These are phyloP conservation scores for Phytophthora fragariaefolia DNA, from an alignment of 352 stramenopile genomes.

Conservation along the genomic window DNA sequence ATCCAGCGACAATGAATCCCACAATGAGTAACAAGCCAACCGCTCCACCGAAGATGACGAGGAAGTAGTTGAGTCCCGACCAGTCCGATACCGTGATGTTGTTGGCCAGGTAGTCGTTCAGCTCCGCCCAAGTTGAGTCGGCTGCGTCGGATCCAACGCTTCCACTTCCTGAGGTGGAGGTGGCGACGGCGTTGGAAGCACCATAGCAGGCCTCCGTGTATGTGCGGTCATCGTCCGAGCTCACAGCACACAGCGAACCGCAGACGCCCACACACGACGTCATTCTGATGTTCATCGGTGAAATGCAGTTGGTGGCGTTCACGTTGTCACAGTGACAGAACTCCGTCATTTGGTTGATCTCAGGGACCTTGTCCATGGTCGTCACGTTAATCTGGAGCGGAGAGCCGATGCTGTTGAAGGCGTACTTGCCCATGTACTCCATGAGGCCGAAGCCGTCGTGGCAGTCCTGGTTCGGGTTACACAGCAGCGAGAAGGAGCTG, in stretches of 20 bases:
- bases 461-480: conserved; percentile 61
- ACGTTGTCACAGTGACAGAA: conserved; percentile 54
- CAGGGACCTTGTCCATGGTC: conserved; percentile 42
- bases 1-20: conserved; percentile 47
- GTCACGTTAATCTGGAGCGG: conserved; percentile 71
- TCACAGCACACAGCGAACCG: conserved; percentile 54
- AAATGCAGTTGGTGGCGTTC: conserved; percentile 53
- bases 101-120: conserved; percentile 45
- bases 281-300: conserved; percentile 54
- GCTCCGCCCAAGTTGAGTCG: conserved; percentile 45
- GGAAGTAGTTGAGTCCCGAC: conserved; percentile 54
- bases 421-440: conserved; percentile 69
- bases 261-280: conserved; percentile 61
- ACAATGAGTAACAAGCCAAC: conserved; percentile 48
- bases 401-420: conserved; percentile 66
- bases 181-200: conserved; percentile 19
- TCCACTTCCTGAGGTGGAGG: conserved; percentile 25
- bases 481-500: conserved; percentile 62
- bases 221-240: conserved; percentile 38
- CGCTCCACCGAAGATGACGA: conserved; percentile 53
- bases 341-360: conserved; percentile 37
- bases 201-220: conserved; percentile 54
- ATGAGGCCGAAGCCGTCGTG: conserved; percentile 60
- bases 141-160: conserved; percentile 13
- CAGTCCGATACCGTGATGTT: conserved; percentile 55